Conservation (phyloP, 192 early-diverging fungal species). For the Mortierella claussenii region DNA sequence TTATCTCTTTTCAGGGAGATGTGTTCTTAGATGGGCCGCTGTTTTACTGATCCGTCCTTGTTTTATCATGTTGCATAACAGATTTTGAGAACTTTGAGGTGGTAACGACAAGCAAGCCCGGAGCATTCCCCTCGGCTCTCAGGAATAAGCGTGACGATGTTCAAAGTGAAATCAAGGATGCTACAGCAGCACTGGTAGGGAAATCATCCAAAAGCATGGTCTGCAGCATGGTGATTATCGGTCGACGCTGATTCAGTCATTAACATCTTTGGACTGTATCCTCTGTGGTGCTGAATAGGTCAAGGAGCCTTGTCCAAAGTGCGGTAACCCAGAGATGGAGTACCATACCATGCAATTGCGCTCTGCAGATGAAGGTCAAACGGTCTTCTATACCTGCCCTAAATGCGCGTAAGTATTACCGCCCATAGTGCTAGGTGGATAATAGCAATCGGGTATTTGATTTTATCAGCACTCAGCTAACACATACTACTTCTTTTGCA, state of each 20-base stretch:
- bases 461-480: too few relatives aligned
- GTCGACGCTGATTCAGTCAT: too few relatives aligned
- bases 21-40: background rate
- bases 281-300: constrained; percentile 63
- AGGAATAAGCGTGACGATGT: constrained; percentile 78
- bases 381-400: constrained; percentile 97
- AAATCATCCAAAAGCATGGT: too few relatives aligned
- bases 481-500: background rate
- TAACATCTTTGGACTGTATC: background rate
- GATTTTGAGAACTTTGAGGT: constrained; percentile 86
- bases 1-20: background rate
- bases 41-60: too few relatives aligned
- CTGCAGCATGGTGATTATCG: too few relatives aligned
- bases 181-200: constrained; percentile 58
- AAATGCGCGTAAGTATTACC: constrained; percentile 87
- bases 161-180: constrained; percentile 57
- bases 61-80: constrained; percentile 9
- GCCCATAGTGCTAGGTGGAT: too few relatives aligned
- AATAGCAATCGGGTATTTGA: too few relatives aligned
- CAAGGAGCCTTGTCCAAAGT: constrained; percentile 96
- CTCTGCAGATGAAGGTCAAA: constrained; percentile 99
- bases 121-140: constrained; percentile 82
- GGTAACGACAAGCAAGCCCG: constrained; percentile 78
- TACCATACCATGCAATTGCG: constrained; percentile 98
- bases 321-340: constrained; percentile 92